Base-by-base conservation (phyloP, 2,329 filamentous ascomycete species). In the Colletotrichum orchidophilum region DNA sequence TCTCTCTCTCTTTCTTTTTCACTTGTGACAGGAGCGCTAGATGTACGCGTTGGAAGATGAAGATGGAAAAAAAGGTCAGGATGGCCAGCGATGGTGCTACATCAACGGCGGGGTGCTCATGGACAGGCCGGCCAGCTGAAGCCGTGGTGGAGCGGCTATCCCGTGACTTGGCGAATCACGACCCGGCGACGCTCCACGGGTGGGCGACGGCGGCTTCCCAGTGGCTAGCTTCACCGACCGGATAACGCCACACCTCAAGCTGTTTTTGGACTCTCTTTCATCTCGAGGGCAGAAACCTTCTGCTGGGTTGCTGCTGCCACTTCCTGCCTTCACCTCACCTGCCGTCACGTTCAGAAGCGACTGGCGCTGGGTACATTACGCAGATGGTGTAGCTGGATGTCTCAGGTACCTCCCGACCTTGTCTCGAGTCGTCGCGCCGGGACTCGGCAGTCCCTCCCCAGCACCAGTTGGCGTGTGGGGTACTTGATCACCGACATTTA, bases 51-150 rank as follows among this genome's bases (percentile, higher is more conserved):
- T 42, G 39, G 18, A 18, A 42, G 18, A 7, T 15, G 39, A 62
- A 65, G 29, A 49, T 24, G 31, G 26, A 24, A 53, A 62, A 24
- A 53, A 12, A 61, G 63, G 57, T 63, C 29, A 39, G 67, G 64
- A 68, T 63, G 46, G 64, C 64, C 62, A 53, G 52, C 24, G 24
- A 27, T 55, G 31, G 63, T 69, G 69, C 69, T 71, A 69, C 69
- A 71, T 46, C 53, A 69, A 71, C 69, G 69, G 69, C 69, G 65
- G 69, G 69, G 65, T 71, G 69, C 18, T 11, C 65, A 63, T 63
- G 69, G 69, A 58, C 54, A 69, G 59, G 65, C 69, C 58, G 5
- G 42, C 59, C 46, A 60, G 57, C 53, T 71, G 69, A 63, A 35
- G 65, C 59, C 53, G 15, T 5, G 24, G 29, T 68, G 69, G 69